Percentiles rank a stretch among this genome's conserved stretches.
These are phyloP conservation scores for Candida sphagnicola DNA, from an alignment of 805 yeast species.

Conservation along the genomic window DNA sequence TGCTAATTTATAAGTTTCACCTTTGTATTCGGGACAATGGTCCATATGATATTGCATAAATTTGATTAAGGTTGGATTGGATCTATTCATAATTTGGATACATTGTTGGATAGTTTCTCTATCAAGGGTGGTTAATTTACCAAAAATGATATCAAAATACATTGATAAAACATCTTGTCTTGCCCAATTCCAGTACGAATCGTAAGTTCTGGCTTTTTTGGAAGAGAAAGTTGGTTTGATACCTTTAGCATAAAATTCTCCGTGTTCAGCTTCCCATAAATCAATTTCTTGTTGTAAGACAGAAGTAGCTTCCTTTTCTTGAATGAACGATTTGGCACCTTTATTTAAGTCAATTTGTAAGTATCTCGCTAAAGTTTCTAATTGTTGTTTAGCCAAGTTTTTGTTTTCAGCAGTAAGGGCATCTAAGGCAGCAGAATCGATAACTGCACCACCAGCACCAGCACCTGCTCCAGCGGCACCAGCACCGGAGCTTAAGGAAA, in stretches of 20 bases:
- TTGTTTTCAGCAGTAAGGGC: conserved; percentile 69
- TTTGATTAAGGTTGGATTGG: conserved; percentile 88
- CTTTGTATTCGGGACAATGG: conserved; percentile 76
- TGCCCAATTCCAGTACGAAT: conserved; percentile 99
- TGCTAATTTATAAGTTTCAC: conserved; percentile 90
- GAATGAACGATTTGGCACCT: conserved; percentile 82
- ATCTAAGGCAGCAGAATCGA: conserved; percentile 94
- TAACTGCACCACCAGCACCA: conserved; percentile 76
- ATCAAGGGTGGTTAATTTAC: conserved; percentile 84
- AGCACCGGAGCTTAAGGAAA: conserved; percentile 66
- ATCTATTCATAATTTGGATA: conserved; percentile 95
- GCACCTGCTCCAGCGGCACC: conserved; percentile 50
- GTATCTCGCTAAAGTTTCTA: conserved; percentile 93
- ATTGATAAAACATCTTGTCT: conserved; percentile 92
- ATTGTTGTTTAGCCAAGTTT: conserved; percentile 67
- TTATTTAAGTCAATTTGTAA: conserved; percentile 86
- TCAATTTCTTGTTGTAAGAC: conserved; percentile 88
- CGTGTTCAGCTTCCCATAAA: conserved; percentile 77
- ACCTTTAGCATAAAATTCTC: conserved; percentile 92
- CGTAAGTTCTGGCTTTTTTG: conserved; percentile 92
- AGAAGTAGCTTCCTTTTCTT: conserved; percentile 79
- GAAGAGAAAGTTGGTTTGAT: conserved; percentile 86
- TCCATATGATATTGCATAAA: conserved; percentile 93
- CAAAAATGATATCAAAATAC: conserved; percentile 95
- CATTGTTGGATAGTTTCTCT: conserved; percentile 96